Conservation (phyloP, 2,329 filamentous ascomycete genomes). For the Colletotrichum sidae region DNA sequence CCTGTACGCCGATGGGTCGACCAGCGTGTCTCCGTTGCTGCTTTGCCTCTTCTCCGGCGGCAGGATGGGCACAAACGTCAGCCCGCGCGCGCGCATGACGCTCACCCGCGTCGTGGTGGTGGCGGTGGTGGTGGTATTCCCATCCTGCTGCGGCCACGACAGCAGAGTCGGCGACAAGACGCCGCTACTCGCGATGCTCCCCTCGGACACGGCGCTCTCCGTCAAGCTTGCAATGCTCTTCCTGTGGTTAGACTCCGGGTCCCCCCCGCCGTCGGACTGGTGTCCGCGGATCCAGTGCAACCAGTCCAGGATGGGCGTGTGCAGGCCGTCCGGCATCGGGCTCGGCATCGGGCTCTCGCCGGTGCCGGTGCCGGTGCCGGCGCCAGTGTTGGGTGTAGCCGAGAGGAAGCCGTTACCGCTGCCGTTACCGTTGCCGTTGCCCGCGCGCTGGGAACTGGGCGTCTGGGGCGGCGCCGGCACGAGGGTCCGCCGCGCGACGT, state of each 20-base stretch:
- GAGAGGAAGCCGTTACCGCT: neutral
- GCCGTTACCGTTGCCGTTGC: neutral
- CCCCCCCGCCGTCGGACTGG: slow-evolving; percentile 10
- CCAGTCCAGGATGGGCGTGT: slow-evolving; percentile 32
- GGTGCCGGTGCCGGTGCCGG: neutral
- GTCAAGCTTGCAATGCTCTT: slow-evolving; percentile 26
- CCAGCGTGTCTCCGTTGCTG: neutral
- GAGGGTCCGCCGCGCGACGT: slow-evolving; percentile 22
- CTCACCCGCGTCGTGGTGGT: neutral
- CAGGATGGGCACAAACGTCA: slow-evolving; percentile 13
- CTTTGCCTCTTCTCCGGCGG: slow-evolving; percentile 1
- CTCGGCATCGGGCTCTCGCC: neutral
- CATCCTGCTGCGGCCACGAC: slow-evolving; percentile 14
- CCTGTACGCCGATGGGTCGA: neutral
- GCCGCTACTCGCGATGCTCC: slow-evolving; percentile 27
- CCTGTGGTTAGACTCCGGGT: slow-evolving; percentile 31
- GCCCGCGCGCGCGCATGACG: neutral
- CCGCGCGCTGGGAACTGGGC: neutral
- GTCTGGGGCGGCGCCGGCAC: neutral
- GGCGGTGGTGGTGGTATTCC: too few relatives aligned
- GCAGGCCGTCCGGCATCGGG: slow-evolving; percentile 6
- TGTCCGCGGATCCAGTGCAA: slow-evolving; percentile 27
- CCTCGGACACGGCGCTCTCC: slow-evolving; percentile 11
- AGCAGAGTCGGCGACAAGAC: slow-evolving; percentile 28
- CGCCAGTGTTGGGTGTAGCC: neutral